Evolutionary conservation across 768 basidiomycete genomes (phyloP).

Genomic region (Xerocomus potaroensis): DNA sequence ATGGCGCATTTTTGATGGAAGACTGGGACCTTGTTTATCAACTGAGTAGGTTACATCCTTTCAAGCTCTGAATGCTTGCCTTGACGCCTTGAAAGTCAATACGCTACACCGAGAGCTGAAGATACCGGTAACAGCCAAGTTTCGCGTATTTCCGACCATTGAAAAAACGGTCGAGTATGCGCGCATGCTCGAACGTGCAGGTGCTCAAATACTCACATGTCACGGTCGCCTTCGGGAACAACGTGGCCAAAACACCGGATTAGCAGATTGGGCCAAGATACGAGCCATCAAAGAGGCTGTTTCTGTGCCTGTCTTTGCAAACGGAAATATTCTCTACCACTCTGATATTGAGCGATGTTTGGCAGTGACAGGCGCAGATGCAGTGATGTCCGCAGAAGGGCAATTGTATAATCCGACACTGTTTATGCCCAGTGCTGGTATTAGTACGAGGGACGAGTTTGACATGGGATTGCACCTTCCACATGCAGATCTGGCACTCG

Average conservation of each 20-base stretch:
- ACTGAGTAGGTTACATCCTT: slow-evolving; percentile 51
- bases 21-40: slow-evolving; percentile 88
- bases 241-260: slow-evolving; percentile 79
- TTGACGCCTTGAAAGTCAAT: slow-evolving; percentile 53
- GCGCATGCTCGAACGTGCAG: slow-evolving; percentile 91
- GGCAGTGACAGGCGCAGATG: slow-evolving; percentile 81
- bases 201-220: slow-evolving; percentile 91
- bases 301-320: slow-evolving; percentile 90
- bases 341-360: slow-evolving; percentile 81
- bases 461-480: slow-evolving; percentile 47
- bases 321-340: slow-evolving; percentile 89
- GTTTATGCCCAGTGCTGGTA: too few species aligned
- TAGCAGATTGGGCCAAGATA: slow-evolving; percentile 90
- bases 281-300: slow-evolving; percentile 87
- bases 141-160: slow-evolving; percentile 81
- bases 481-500: slow-evolving; percentile 66
- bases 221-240: slow-evolving; percentile 92
- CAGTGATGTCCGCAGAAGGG: slow-evolving; percentile 93
- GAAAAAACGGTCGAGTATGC: slow-evolving; percentile 93
- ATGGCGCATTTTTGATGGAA: slow-evolving; percentile 90
- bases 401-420: slow-evolving; percentile 90
- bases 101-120: slow-evolving; percentile 78
- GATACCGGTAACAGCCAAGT: slow-evolving; percentile 96
- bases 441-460: slow-evolving; percentile 23
- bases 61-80: neutral